phyloP scores from a whole-genome alignment of 1,284 basidiomycete genomes.

The Ceratobasidium sp. region DNA sequence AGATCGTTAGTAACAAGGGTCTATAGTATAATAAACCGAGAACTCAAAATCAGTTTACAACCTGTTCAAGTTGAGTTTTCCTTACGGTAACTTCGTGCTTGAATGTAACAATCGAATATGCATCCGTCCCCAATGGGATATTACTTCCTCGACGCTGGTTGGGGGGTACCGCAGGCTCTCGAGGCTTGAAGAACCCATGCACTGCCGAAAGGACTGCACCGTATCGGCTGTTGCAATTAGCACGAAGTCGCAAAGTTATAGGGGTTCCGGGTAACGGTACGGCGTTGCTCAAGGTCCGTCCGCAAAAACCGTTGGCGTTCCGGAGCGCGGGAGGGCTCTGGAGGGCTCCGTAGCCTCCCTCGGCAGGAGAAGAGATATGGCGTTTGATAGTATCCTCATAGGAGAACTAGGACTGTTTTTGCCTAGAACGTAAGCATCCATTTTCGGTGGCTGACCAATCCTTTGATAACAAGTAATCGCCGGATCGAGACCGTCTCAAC shows the following conservation, averaged over 20 bases:
- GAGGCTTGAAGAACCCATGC: not conserved
- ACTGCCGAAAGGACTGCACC: not conserved
- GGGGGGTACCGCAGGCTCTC: not conserved
- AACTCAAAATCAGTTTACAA: not conserved
- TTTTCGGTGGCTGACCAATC: too few relatives aligned
- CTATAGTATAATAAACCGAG: conserved; percentile 1
- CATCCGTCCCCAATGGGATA: conserved; percentile 57
- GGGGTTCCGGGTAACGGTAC: not conserved
- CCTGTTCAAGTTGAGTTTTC: conserved; percentile 22
- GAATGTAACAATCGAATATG: conserved; percentile 65
- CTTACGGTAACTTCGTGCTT: conserved; percentile 46
- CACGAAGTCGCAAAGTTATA: not conserved
- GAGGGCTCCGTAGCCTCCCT: too few relatives aligned
- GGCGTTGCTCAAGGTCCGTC: not conserved
- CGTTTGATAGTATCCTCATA: too few relatives aligned
- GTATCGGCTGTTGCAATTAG: not conserved
- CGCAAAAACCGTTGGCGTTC: too few relatives aligned
- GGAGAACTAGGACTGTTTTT: too few relatives aligned
- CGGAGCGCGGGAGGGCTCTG: too few relatives aligned
- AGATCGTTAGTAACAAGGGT: conserved; percentile 55
- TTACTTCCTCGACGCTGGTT: too few relatives aligned
- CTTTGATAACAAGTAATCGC: too few relatives aligned
- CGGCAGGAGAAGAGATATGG: too few relatives aligned
- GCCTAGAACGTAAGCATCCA: too few relatives aligned
- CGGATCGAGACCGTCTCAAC: too few relatives aligned